phyloP scores from a whole-genome alignment of 176 grass and related monocot species.

The Pontederia paniculata region DNA sequence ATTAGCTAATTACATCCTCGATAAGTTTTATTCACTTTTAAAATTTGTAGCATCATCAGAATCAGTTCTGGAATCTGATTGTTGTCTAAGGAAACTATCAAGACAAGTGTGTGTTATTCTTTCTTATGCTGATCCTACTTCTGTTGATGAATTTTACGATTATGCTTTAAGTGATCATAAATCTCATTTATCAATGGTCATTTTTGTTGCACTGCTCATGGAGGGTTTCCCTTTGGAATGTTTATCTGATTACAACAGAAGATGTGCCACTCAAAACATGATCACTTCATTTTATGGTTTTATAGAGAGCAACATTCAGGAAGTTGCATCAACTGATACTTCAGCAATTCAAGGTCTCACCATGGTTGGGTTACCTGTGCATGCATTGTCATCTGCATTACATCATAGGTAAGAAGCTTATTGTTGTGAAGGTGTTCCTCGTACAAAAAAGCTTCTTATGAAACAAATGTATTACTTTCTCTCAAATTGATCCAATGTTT shows the following conservation, averaged over 20 bases:
- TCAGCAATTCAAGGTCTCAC: constrained; percentile 18
- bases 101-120: constrained; percentile 42
- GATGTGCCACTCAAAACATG: constrained; percentile 45
- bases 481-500: constrained; percentile 1
- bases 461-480: not conserved
- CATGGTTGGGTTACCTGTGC: constrained; percentile 51
- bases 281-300: constrained; percentile 43
- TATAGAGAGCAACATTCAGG: constrained; percentile 47
- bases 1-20: constrained; percentile 35
- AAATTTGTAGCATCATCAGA: constrained; percentile 47
- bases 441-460: not conserved
- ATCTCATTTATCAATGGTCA: constrained; percentile 30
- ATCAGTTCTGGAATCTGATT: constrained; percentile 33
- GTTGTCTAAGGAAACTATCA: constrained; percentile 48
- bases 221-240: constrained; percentile 82
- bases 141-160: constrained; percentile 57
- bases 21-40: constrained; percentile 40
- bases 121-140: constrained; percentile 45
- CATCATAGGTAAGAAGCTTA: constrained; percentile 42
- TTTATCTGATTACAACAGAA: constrained; percentile 47
- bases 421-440: not conserved
- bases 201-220: constrained; percentile 52
- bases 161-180: constrained; percentile 32
- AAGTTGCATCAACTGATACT: constrained; percentile 24
- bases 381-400: constrained; percentile 72